Evolutionary conservation across 2,329 filamentous ascomycete genomes (phyloP).

Genomic region (Pseudogymnoascus sp.): DNA sequence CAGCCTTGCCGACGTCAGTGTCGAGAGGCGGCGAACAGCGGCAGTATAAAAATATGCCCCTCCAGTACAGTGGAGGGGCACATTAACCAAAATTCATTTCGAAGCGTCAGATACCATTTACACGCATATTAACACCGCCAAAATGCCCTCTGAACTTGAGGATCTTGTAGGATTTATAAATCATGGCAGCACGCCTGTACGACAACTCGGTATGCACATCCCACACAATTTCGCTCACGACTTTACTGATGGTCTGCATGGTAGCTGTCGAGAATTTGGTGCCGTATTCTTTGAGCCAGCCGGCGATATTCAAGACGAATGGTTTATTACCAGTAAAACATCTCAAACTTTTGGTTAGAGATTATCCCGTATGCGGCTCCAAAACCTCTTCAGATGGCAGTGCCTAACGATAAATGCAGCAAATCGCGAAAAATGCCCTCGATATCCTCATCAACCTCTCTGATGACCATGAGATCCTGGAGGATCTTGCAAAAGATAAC

Average conservation of each 20-base stretch:
- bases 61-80: neutral
- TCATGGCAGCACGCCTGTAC: slow-evolving; percentile 84
- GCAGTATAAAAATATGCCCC: slow-evolving; percentile 8
- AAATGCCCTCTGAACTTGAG: slow-evolving; percentile 69
- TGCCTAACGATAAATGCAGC: slow-evolving; percentile 36
- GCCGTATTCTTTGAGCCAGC: slow-evolving; percentile 67
- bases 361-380: slow-evolving; percentile 56
- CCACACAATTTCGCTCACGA: slow-evolving; percentile 7
- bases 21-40: neutral
- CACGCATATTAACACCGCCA: slow-evolving; percentile 17
- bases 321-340: slow-evolving; percentile 74
- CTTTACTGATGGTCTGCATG: slow-evolving; percentile 18
- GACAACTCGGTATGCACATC: slow-evolving; percentile 58
- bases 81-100: neutral
- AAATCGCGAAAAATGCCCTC: slow-evolving; percentile 86
- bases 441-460: slow-evolving; percentile 85
- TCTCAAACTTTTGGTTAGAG: slow-evolving; percentile 76
- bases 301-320: slow-evolving; percentile 74
- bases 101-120: neutral
- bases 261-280: slow-evolving; percentile 77
- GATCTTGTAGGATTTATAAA: slow-evolving; percentile 92
- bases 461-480: slow-evolving; percentile 66
- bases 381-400: neutral
- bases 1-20: slow-evolving; percentile 6
- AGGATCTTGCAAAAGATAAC: slow-evolving; percentile 67